Conservation (phyloP, 2,329 filamentous ascomycete species). For the Ilyonectria sp. region DNA sequence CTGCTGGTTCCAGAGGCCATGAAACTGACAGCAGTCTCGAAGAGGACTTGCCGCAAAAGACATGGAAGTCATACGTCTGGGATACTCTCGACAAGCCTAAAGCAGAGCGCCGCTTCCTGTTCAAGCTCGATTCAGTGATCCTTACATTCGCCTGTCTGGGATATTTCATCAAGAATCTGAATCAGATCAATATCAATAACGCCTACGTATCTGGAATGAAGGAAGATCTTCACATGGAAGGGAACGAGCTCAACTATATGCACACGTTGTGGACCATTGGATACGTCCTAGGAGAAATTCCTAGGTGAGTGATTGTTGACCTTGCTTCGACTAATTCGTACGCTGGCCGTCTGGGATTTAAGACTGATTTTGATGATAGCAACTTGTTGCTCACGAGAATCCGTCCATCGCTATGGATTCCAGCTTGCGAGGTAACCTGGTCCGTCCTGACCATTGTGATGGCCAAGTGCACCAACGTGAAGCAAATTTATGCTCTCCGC, state of each 20-base stretch:
- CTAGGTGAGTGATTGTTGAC: slow-evolving; percentile 38
- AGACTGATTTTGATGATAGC: slow-evolving; percentile 20
- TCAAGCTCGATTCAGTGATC: slow-evolving; percentile 60
- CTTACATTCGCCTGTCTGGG: slow-evolving; percentile 55
- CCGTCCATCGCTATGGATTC: slow-evolving; percentile 59
- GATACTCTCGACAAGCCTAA: slow-evolving; percentile 62
- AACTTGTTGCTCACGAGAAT: slow-evolving; percentile 56
- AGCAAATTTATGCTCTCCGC: slow-evolving; percentile 56
- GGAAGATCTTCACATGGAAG: slow-evolving; percentile 65
- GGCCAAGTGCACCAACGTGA: slow-evolving; percentile 55
- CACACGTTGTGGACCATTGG: slow-evolving; percentile 71
- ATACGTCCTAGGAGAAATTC: slow-evolving; percentile 66
- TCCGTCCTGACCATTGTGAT: slow-evolving; percentile 53
- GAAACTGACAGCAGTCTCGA: slow-evolving; percentile 38
- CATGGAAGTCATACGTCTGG: slow-evolving; percentile 65
- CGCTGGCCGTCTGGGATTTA: neutral
- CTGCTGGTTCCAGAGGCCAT: slow-evolving; percentile 18
- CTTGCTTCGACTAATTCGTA: neutral
- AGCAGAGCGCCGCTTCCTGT: slow-evolving; percentile 57
- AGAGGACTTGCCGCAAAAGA: slow-evolving; percentile 51
- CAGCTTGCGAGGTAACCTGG: slow-evolving; percentile 54
- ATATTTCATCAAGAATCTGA: slow-evolving; percentile 58
- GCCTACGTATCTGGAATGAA: slow-evolving; percentile 62
- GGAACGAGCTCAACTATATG: slow-evolving; percentile 64
- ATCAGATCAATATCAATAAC: slow-evolving; percentile 55